Base-by-base conservation (phyloP, 495 filamentous ascomycete species). In the Melanomma pulvis-pyrius region DNA sequence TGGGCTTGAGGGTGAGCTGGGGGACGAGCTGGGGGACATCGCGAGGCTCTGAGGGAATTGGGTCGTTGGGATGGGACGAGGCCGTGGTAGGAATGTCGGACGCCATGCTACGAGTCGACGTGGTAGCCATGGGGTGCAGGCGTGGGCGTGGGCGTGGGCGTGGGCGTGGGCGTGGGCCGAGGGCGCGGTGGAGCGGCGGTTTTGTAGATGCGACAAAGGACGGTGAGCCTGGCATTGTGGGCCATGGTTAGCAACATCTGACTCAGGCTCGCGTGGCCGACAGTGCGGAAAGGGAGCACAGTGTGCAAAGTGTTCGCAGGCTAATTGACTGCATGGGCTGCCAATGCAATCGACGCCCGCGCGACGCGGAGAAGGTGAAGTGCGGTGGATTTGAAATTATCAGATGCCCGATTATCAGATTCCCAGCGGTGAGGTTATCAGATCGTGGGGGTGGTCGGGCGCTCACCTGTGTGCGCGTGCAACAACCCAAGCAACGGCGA, bases 41-140 rank as follows among this genome's bases (percentile, higher is more conserved):
- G 39, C 39, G 39, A 41, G 83, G 84, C 67, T 86, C 83, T 72
- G 81, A 77, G 54, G 84, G 84, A 59, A 86, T 80, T 3, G 83
- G 83, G 65, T 86, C 83, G 55, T 82, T 74, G 12, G 84, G 83
- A 72, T 86, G 84, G 7, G 71, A 73, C 36, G 67, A 71, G 4
- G 71, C 32, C 1, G 63, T 65, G 22, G 63, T 64, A n/a, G 71
- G 67, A 24, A 73, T 61, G 25, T n/a, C n/a, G 11, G 30, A 6
- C 19, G 48, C 51, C 53, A 60, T 59, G 32, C 55, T 58, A 21
- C 32, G 34, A 32, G 46, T 32, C 21, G 55, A 22, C 32, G 49
- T 12, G 26, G 52, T 13, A 39, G 61, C 32, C 59, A 61, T 59
- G 26, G 51, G 13, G 58, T 24, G 52, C 46, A n/a, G 51, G 28